Evolutionary conservation across 148 eudicot genomes (phyloP), one percentile per base, ranked within the genome.

Genomic region (Rhododendron simsii): DNA sequence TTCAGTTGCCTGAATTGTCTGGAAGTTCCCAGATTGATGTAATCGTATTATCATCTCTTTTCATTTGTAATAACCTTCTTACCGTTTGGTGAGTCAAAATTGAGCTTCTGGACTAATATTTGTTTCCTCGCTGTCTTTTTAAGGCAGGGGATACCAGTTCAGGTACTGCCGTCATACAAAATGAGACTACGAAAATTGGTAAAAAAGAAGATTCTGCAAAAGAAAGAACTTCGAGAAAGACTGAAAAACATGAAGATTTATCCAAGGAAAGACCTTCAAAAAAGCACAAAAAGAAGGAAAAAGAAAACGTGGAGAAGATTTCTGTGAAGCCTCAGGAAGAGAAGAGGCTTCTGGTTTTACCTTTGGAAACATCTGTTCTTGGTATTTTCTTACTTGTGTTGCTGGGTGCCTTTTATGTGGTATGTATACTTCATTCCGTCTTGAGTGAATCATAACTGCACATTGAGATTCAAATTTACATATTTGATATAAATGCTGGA

Each of bases 371-470:
- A 82, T 97, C 99, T 59, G 71, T 94, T 35, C 88, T 95, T 74
- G 94, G 96, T 74, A 88, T 97, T 84, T 71, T 94, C 89, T 89
- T 95, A 74, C 94, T 91, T 30, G 91, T 97, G 86, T 88, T 97
- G 93, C 92, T 97, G 86, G 96, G 95, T 88, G 95, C 95, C 81
- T 97, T 95, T 84, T 97, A 97, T 91, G 99, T 97, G 95, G 98
- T 97, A 97, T 80, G 94, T 73, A 55, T 67, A 50, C 82, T 85
- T 35, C 26, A 10, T 71, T 84, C 71, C 16, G 2, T 82, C 20
- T 84, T 84, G 80, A 73, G 14, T 74, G 26, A 73, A 35, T 35
- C 73, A 41, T 23, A 75, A 55, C 57, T 74, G 53, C 69, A 50
- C 37, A 71, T 65, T n/a, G 30, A 65, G 3, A 65, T 67, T 13